Evolutionary conservation across 768 basidiomycete species (phyloP), one percentile per base, ranked within the genome.

Genomic region (Leccinum olivaceopallidum): DNA sequence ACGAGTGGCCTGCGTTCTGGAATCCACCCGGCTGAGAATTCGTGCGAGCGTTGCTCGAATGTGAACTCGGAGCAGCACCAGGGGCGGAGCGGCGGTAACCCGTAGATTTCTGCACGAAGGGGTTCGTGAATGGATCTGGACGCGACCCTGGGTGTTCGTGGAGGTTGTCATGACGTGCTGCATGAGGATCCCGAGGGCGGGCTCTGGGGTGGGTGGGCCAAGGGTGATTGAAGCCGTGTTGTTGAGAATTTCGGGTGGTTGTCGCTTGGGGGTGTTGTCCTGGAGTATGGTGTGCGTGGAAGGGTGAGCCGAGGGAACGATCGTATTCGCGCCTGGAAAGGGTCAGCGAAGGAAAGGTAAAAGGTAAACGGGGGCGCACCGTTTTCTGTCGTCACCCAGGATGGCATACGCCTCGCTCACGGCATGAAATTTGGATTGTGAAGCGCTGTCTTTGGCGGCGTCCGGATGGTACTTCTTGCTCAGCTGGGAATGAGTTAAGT

Each of bases 401-500:
- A 81, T 62, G 1, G 76, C 69, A 50, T 81, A 83, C 3, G 81
- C 81, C 54, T 81, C 82, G 63, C 79, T 82, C 54, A 80, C 75
- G 0, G 71, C 75, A 53, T 79, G 78, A 59, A 81, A 83, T 53
- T 70, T 81, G 58, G 72, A 69, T 57, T 73, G 75, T 2, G 81
- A 75, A 4, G 60, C 51, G 6, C 68, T 69, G 55, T 82, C 80
- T 37, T 72, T 69, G 56, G 73, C 73, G 9, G 79, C 65, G 64
- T 83, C 81, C 1, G 81, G 81, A 56, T 83, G 82, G 53, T 76
- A 74, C 61, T 70, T 62, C 60, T 83, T 83, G 75, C 81, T 83
- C 55, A 83, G 66, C 81, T 83, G 47, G 16, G 5, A 4, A 34
- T 13, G 34, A 20, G 60, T 32, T 13, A 1, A 26, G 53, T 20